phyloP scores from a whole-genome alignment of 2,329 filamentous ascomycete genomes.

The Chrysoporthe puriensis region DNA sequence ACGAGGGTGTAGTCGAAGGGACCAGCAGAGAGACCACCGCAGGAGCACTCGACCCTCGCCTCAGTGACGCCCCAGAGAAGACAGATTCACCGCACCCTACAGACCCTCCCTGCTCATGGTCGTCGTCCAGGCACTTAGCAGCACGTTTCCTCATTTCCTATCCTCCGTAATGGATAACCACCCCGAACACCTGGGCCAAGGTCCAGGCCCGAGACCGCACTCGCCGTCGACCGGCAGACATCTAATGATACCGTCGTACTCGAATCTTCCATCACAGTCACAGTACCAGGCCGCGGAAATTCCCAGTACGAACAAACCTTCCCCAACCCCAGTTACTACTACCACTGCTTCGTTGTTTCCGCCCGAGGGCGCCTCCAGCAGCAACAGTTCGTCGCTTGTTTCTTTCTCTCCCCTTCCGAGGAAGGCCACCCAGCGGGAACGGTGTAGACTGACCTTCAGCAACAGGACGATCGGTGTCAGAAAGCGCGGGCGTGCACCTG shows the following conservation, averaged over 20 bases:
- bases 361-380: constrained; percentile 40
- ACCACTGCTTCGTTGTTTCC: constrained; percentile 51
- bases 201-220: constrained; percentile 21
- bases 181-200: constrained; percentile 27
- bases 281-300: constrained; percentile 53
- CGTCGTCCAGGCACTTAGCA: constrained; percentile 11
- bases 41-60: background rate
- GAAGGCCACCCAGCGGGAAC: background rate
- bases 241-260: constrained; percentile 29
- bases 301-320: constrained; percentile 46
- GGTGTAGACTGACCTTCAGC: constrained; percentile 18
- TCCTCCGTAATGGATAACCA: constrained; percentile 27
- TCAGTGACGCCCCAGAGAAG: background rate
- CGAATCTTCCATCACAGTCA: constrained; percentile 53
- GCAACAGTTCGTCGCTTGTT: constrained; percentile 37
- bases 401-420: constrained; percentile 34
- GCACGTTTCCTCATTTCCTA: constrained; percentile 4
- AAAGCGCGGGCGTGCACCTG: constrained; percentile 26
- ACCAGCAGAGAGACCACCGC: background rate
- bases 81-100: background rate
- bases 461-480: constrained; percentile 27
- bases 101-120: constrained; percentile 9
- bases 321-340: constrained; percentile 31
- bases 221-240: constrained; percentile 24
- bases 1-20: background rate